Conservation (phyloP, 176 grass and related monocot genomes). For the Triticum dicoccoides region DNA sequence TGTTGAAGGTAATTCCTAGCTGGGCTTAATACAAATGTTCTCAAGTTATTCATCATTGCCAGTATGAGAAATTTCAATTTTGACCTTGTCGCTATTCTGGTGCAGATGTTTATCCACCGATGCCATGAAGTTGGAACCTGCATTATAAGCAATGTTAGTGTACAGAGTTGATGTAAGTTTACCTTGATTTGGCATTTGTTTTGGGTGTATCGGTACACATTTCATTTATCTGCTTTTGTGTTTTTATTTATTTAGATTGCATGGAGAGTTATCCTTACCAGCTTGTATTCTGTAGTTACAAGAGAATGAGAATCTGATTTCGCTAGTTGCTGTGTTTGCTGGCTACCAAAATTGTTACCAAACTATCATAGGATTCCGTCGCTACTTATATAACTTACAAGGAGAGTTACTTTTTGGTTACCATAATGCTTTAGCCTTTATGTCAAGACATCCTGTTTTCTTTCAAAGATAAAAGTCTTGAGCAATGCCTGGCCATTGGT, state of each 20-base stretch:
- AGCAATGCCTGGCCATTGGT: too few relatives aligned
- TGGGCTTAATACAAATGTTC: background rate
- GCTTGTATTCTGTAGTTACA: conserved; percentile 32
- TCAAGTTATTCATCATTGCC: background rate
- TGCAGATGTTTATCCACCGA: conserved; percentile 16
- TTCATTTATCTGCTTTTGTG: conserved; percentile 17
- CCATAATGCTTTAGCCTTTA: background rate
- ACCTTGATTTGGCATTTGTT: conserved; percentile 14
- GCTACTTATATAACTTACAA: too few relatives aligned
- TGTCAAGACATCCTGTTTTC: background rate
- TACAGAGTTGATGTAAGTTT: conserved; percentile 43
- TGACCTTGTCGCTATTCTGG: conserved; percentile 1
- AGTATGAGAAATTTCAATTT: background rate
- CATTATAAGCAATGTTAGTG: conserved; percentile 10
- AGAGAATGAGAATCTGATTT: conserved; percentile 5
- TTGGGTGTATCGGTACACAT: conserved; percentile 34
- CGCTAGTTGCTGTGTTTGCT: background rate
- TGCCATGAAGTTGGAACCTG: conserved; percentile 20
- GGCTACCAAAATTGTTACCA: background rate
- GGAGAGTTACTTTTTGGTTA: background rate
- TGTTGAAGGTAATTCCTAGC: conserved; percentile 15
- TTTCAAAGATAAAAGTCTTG: background rate
- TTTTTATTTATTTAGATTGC: conserved; percentile 4
- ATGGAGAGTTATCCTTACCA: conserved; percentile 22
- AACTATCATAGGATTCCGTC: background rate